A percentile compares a stretch with the other conserved stretches of the same genome.
phyloP scores from a whole-genome alignment of 495 filamentous ascomycete genomes.

The Penicillium mononematosum region DNA sequence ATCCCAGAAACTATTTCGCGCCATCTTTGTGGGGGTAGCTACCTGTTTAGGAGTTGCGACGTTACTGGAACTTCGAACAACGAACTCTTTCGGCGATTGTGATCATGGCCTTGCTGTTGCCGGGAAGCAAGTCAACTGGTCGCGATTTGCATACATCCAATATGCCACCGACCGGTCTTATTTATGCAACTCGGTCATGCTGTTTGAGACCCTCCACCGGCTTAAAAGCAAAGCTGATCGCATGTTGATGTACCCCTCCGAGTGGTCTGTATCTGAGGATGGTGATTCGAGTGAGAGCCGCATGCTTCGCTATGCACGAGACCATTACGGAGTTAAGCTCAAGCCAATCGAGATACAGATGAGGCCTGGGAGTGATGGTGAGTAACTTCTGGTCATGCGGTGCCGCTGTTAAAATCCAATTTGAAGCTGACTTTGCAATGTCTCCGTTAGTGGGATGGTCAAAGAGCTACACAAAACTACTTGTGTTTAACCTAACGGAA shows the following conservation, averaged over 20 bases:
- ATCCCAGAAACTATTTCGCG: neutral
- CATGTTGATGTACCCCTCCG: constrained; percentile 57
- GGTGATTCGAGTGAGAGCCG: constrained; percentile 37
- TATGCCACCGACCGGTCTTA: constrained; percentile 61
- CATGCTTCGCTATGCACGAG: constrained; percentile 55
- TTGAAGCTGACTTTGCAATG: constrained; percentile 10
- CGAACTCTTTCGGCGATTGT: neutral
- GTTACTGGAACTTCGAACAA: neutral
- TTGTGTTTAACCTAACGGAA: constrained; percentile 63
- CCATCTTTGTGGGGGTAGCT: neutral
- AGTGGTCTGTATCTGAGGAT: constrained; percentile 31
- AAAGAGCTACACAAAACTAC: constrained; percentile 59
- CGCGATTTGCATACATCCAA: constrained; percentile 58
- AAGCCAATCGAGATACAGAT: constrained; percentile 50
- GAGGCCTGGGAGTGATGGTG: constrained; percentile 31
- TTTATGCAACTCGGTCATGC: constrained; percentile 68
- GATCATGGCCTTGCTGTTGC: neutral
- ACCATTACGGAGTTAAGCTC: constrained; percentile 56
- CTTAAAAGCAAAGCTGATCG: constrained; percentile 57
- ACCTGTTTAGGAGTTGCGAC: neutral
- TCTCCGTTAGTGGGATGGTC: constrained; percentile 44
- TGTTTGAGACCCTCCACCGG: constrained; percentile 56
- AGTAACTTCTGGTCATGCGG: constrained; percentile 15
- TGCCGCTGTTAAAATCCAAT: neutral
- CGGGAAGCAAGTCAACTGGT: constrained; percentile 40